Conservation (phyloP, 768 basidiomycete species). For the Tulasnella sp. region DNA sequence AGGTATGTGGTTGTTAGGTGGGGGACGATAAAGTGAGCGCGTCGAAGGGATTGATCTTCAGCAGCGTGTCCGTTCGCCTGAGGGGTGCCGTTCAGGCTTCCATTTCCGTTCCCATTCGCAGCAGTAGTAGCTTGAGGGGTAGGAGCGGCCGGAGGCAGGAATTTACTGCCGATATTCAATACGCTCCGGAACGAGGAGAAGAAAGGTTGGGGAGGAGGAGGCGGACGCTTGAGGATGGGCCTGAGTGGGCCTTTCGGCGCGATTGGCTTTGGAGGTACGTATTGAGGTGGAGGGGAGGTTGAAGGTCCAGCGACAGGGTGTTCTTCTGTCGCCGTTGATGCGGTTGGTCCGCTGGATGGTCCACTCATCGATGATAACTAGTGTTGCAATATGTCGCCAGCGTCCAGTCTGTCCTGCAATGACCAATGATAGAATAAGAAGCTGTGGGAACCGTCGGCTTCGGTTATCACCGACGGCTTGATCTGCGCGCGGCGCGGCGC, state of each 20-base stretch:
- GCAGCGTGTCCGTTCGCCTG: not conserved
- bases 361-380: not conserved
- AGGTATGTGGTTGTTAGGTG: constrained; percentile 83
- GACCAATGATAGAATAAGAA: no score
- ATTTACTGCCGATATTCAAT: constrained; percentile 40
- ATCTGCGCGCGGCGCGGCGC: no score
- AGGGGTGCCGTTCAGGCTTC: not conserved
- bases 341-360: not conserved
- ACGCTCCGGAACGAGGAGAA: constrained; percentile 38
- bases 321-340: not conserved
- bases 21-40: constrained; percentile 86
- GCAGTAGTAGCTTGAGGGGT: constrained; percentile 22
- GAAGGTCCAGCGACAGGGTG: constrained; percentile 9
- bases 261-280: constrained; percentile 13
- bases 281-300: constrained; percentile 7
- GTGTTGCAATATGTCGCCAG: not conserved
- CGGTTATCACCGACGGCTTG: no score
- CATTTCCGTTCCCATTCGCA: not conserved
- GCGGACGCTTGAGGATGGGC: constrained; percentile 70
- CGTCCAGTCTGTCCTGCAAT: no score
- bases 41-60: constrained; percentile 53
- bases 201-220: constrained; percentile 55
- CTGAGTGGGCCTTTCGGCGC: constrained; percentile 28
- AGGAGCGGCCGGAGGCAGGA: constrained; percentile 43
- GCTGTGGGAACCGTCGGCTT: no score